Evolutionary conservation across 2,329 filamentous ascomycete species (phyloP).

Genomic region (Elsinoe fawcettii): DNA sequence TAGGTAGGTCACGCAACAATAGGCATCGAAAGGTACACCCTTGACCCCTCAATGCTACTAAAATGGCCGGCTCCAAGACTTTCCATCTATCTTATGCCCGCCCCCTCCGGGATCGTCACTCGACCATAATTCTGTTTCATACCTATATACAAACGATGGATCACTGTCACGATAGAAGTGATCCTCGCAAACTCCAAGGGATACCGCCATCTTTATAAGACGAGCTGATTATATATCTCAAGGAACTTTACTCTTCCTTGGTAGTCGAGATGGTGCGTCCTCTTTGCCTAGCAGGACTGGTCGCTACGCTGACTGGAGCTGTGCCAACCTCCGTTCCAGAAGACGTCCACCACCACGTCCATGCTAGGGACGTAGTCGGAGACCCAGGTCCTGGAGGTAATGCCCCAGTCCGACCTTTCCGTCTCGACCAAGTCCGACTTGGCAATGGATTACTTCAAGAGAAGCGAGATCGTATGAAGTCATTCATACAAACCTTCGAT

Average conservation of each 20-base stretch:
- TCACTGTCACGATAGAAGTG: not conserved
- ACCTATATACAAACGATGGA: not conserved
- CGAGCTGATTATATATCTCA: no score
- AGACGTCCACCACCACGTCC: not conserved
- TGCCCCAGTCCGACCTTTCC: not conserved
- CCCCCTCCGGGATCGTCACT: not conserved
- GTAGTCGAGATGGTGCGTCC: not conserved
- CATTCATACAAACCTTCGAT: not conserved
- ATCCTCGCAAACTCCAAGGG: no score
- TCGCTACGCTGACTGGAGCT: not conserved
- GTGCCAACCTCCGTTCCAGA: not conserved
- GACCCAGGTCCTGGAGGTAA: not conserved
- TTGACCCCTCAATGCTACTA: not conserved
- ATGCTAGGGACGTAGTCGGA: not conserved
- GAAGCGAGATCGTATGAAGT: not conserved
- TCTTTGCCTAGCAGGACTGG: not conserved
- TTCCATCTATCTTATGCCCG: not conserved
- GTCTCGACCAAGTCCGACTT: not conserved
- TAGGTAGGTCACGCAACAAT: not conserved
- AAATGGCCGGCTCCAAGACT: not conserved
- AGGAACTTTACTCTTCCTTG: no score
- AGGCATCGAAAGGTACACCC: not conserved
- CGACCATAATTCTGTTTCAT: not conserved
- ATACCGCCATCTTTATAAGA: no score
- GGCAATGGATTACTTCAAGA: not conserved